Evolutionary conservation across 495 filamentous ascomycete genomes (phyloP).

Genomic region (Aspergillus saccharolyticus): DNA sequence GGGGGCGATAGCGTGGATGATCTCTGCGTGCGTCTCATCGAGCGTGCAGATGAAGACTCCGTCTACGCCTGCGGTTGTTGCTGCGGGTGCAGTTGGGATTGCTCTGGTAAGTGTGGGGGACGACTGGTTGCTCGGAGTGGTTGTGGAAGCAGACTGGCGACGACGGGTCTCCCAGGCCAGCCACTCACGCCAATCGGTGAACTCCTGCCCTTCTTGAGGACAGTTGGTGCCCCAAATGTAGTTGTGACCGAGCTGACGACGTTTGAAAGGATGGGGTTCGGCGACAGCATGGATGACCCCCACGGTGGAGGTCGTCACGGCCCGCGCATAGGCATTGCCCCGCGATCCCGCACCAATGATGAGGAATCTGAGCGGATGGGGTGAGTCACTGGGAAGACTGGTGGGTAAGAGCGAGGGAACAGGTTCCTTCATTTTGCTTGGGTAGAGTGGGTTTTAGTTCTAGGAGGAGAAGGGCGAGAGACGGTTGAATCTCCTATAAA

Average conservation of each 20-base stretch:
- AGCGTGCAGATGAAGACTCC: slow-evolving; percentile 83
- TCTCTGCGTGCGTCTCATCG: slow-evolving; percentile 80
- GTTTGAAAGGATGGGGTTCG: slow-evolving; percentile 76
- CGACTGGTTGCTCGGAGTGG: too few relatives aligned
- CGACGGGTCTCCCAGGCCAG: slow-evolving; percentile 57
- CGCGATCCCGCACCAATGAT: slow-evolving; percentile 87
- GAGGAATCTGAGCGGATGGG: slow-evolving; percentile 48
- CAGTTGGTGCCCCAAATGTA: slow-evolving; percentile 59
- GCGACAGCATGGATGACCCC: slow-evolving; percentile 70
- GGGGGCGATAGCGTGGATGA: slow-evolving; percentile 63
- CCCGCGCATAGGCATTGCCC: slow-evolving; percentile 68
- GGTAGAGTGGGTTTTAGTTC: neutral
- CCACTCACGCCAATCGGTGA: slow-evolving; percentile 70
- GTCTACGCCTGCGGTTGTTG: slow-evolving; percentile 50
- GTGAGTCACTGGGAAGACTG: neutral
- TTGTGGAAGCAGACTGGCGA: slow-evolving; percentile 26
- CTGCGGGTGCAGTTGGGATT: neutral
- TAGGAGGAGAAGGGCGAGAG: neutral
- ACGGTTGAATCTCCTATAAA: too few relatives aligned
- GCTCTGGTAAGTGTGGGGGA: too few relatives aligned
- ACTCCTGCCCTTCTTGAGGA: slow-evolving; percentile 54
- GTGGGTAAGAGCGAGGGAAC: slow-evolving; percentile 9
- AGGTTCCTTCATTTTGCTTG: slow-evolving; percentile 26
- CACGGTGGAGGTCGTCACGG: slow-evolving; percentile 54
- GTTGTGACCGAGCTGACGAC: slow-evolving; percentile 57